These are phyloP conservation scores for Sordariomycetes sp. DNA, from an alignment of 2,329 filamentous ascomycete genomes.

Conservation along the genomic window DNA sequence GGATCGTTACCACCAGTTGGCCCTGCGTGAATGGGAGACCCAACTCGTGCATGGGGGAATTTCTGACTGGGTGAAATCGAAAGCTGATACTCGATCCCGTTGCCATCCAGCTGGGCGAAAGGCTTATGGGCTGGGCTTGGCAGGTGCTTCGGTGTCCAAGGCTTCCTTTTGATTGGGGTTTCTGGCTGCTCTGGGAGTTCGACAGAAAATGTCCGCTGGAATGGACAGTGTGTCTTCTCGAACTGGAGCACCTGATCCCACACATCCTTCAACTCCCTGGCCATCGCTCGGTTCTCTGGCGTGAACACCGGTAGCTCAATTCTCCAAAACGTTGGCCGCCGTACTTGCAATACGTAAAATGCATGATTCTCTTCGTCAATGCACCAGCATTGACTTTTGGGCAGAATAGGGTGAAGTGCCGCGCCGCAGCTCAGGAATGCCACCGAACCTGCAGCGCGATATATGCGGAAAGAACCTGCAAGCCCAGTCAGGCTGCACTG, in stretches of 20 bases:
- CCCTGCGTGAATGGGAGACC: too few species aligned
- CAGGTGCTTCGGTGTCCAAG: slow-evolving; percentile 51
- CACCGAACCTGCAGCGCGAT: slow-evolving; percentile 76
- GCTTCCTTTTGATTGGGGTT: slow-evolving; percentile 55
- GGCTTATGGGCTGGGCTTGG: slow-evolving; percentile 40
- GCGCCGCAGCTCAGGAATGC: slow-evolving; percentile 81
- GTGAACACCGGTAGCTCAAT: slow-evolving; percentile 70
- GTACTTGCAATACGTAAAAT: slow-evolving; percentile 81
- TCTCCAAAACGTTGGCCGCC: slow-evolving; percentile 78
- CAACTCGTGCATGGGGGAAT: too few species aligned
- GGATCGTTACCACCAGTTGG: too few species aligned
- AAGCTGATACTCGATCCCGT: slow-evolving; percentile 21
- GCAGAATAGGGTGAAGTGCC: slow-evolving; percentile 77
- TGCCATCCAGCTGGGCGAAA: slow-evolving; percentile 38
- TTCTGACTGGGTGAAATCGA: too few species aligned
- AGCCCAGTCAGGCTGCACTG: not conserved
- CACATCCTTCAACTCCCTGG: slow-evolving; percentile 59
- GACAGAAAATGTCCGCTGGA: slow-evolving; percentile 67
- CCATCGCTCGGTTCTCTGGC: slow-evolving; percentile 35
- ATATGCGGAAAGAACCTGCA: slow-evolving; percentile 67
- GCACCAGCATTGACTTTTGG: slow-evolving; percentile 89
- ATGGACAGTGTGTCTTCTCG: slow-evolving; percentile 82
- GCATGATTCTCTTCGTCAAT: slow-evolving; percentile 71
- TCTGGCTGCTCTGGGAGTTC: slow-evolving; percentile 61
- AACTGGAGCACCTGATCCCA: slow-evolving; percentile 69